Conservation (phyloP, 2,329 filamentous ascomycete genomes). For the Penicillium griseofulvum region DNA sequence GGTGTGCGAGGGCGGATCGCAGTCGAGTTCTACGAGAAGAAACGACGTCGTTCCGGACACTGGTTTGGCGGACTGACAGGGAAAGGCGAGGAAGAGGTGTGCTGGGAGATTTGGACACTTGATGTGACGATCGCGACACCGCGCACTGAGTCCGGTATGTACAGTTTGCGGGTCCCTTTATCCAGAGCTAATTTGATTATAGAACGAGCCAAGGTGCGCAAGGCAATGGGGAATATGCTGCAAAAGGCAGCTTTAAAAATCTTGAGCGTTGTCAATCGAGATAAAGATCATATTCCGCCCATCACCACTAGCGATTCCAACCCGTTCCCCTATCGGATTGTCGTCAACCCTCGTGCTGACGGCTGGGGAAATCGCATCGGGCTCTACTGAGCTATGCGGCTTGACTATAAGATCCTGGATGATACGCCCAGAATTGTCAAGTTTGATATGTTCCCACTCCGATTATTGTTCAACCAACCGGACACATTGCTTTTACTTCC, state of each 20-base stretch:
- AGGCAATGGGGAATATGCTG: constrained; percentile 86
- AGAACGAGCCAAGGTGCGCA: constrained; percentile 86
- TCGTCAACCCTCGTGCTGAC: constrained; percentile 77
- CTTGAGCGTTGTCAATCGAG: constrained; percentile 76
- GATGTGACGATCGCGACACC: constrained; percentile 92
- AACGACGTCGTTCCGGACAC: constrained; percentile 73
- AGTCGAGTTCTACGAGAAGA: constrained; percentile 94
- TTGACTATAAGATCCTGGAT: not conserved
- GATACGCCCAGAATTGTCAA: not conserved
- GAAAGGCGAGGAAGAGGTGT: constrained; percentile 84
- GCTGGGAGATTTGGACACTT: constrained; percentile 95
- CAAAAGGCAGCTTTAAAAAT: constrained; percentile 87
- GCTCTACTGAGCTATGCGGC: constrained; percentile 55
- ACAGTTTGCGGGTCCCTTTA: not conserved
- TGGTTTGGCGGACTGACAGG: constrained; percentile 56
- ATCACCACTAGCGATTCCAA: constrained; percentile 91
- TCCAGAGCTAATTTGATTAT: constrained; percentile 1
- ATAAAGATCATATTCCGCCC: constrained; percentile 95
- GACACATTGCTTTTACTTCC: not conserved
- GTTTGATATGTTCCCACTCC: not conserved
- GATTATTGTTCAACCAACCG: constrained; percentile 2
- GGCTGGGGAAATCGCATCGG: constrained; percentile 78
- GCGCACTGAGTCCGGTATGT: constrained; percentile 78
- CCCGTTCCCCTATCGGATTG: constrained; percentile 92
- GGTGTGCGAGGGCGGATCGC: constrained; percentile 74